Conservation (phyloP, 768 basidiomycete species). For the Austroboletus eburneus region DNA sequence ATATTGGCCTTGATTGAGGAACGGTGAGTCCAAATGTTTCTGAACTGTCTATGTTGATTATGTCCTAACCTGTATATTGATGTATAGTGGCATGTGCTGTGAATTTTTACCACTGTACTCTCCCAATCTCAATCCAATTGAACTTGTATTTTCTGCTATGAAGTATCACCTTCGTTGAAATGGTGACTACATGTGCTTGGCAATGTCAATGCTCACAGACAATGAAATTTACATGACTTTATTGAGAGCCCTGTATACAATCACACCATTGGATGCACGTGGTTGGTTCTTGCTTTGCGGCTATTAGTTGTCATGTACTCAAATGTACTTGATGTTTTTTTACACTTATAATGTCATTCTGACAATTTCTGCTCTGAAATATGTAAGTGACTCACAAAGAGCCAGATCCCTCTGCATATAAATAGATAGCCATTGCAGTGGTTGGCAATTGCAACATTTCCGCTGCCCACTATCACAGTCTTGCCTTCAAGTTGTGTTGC, state of each 20-base stretch:
- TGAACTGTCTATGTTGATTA: neutral
- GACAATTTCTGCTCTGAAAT: no score
- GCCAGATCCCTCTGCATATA: no score
- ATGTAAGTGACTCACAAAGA: no score
- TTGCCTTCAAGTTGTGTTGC: no score
- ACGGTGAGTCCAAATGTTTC: neutral
- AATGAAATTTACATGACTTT: neutral
- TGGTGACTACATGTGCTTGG: neutral
- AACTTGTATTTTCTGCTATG: neutral
- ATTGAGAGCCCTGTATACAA: neutral
- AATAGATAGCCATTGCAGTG: no score
- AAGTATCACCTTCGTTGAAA: neutral
- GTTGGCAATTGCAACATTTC: no score
- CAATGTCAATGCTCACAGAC: neutral
- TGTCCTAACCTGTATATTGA: no score
- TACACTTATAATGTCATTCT: no score
- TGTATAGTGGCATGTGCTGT: neutral
- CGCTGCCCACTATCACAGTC: no score
- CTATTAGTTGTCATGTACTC: no score
- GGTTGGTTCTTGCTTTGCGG: neutral
- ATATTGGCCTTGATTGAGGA: neutral
- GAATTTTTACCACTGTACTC: neutral
- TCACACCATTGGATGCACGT: neutral
- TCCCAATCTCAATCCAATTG: neutral
- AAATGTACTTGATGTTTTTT: no score